Base-by-base conservation (phyloP, 108 stramenopile species). In the Schizochytrium sp. region DNA sequence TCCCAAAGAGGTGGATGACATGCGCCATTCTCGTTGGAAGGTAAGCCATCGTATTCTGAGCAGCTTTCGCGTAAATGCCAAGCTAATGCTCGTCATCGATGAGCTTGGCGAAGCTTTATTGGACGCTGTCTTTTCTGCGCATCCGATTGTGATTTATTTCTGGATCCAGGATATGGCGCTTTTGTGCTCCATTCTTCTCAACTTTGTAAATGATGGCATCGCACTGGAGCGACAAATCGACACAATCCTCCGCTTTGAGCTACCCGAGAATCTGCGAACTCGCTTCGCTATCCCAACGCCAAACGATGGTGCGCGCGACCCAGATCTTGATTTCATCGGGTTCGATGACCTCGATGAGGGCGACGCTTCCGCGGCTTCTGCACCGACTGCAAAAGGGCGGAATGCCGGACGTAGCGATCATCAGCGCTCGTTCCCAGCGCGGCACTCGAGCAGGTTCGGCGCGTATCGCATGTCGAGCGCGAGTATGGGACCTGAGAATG, bases 161-260 rank as follows among this genome's bases (percentile, higher is more conserved):
- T 83, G 76, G 76, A 53, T 83, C 23, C 76, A 83, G n/a, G 76
- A 83, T 53, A 83, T 83, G 76, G 76, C 76, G 19, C 51, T 83
- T 6, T 45, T 83, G 45, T 83, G 45, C 28, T 43, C 76, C 12
- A 53, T 83, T 53, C 51, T 83, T 6, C 48, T 53, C 76, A 83
- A 83, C 51, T 83, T 83, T 53, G 45, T 83, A 14, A 83, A 83
- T 4, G 76, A 83, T 53, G 45, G 45, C 51, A 53, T 83, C 51
- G 76, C 51, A 12, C 28, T 83, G 0, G 76, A 45, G 14, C 45
- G 51, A 6, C 76, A 83, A 34, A 1, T 83, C 14, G 23, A 83
- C 12, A 53, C 4, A 0, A 83, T 83, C 48, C 76, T 83, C 1
- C n/a, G 25, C 25, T 83, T 83, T 23, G 76, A 83, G 23, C 76